phyloP scores from a whole-genome alignment of 305 asterid genomes.

The Solanum hybrid region DNA sequence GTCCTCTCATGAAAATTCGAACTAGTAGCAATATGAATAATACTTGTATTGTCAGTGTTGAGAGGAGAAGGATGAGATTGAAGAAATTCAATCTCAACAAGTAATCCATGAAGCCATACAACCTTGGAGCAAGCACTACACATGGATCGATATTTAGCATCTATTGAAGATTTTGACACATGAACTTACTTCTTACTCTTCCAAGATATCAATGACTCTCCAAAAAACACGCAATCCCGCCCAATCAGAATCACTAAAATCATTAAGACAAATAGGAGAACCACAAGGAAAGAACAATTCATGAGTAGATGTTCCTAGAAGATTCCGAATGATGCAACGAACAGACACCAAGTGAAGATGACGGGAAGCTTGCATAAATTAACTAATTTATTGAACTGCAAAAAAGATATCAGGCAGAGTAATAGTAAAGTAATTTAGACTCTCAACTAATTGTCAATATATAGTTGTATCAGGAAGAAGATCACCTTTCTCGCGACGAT shows the following conservation, averaged over 20 bases:
- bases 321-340: neutral
- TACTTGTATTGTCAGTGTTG: neutral
- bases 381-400: neutral
- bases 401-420: neutral
- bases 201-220: neutral
- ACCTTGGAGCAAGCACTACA: neutral
- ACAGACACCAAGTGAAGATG: neutral
- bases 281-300: neutral
- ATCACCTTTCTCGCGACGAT: neutral
- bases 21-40: neutral
- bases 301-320: neutral
- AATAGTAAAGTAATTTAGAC: neutral
- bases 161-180: neutral
- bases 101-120: neutral
- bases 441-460: neutral
- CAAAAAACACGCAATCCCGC: neutral
- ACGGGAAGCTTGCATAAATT: neutral
- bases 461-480: neutral
- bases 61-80: neutral
- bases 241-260: neutral
- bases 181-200: neutral
- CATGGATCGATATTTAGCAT: too few species aligned
- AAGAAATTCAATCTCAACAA: neutral
- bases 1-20: neutral
- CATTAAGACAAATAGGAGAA: neutral